Evolutionary conservation across 495 filamentous ascomycete genomes (phyloP), one percentile per base, ranked within the genome.

Genomic region (Daldinia grandis): DNA sequence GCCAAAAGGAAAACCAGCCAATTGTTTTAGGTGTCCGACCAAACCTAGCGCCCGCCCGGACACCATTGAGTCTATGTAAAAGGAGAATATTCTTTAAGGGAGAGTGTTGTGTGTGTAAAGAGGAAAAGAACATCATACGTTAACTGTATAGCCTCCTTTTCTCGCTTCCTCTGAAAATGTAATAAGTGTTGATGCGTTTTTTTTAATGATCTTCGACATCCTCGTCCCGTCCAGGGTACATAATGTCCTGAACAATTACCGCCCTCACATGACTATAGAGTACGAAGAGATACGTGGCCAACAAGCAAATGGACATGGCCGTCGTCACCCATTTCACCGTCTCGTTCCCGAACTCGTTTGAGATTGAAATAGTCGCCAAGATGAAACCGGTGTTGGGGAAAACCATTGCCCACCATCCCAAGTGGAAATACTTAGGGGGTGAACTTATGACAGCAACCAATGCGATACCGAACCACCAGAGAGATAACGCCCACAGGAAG

Each of bases 391-490:
- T 85, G 63, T 89, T 88, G 5, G 87, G 87, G 64, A 89, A 89
- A 5, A 89, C 84, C 74, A 87, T 84, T 1, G 81, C 83, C 81
- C 84, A 88, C 86, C 87, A 88, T 35, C 81, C 81, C 27, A 88
- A 72, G 69, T 86, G 84, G 71, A 86, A 88, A 73, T 69, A 77
- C 64, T 83, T 83, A 9, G 82, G 84, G 25, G 82, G 80, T 5
- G 83, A 81, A 10, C 73, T 74, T 10, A 90, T 59, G 4, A 86
- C 84, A 0, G 85, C 86, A 28, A 89, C 73, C 7, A 83, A 58
- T 0, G 88, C 87, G 5, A 89, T 82, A 33, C 78, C 80, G 73
- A 92, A 92, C 82, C 92, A 93, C 90, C 90, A 93, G 19, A 93
- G 83, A 28, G 85, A 87, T 14, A 93, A 74, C 0, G 85, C 82